phyloP scores from a whole-genome alignment of 148 eudicot genomes.

The Fagopyrum esculentum region DNA sequence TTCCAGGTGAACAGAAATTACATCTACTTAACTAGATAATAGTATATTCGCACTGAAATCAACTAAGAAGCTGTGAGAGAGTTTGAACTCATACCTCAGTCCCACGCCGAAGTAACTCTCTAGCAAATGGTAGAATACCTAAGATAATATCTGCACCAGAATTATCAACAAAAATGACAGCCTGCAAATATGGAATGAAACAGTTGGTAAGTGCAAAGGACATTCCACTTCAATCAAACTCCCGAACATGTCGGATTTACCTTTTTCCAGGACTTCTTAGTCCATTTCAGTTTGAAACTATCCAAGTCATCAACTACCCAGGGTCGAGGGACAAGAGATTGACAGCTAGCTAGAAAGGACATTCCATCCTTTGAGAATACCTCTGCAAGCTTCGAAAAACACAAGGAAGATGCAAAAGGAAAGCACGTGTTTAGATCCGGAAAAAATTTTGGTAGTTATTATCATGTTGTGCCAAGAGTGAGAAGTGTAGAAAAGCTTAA shows the following conservation, averaged over 20 bases:
- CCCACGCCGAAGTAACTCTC: conserved; percentile 87
- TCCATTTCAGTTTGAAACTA: conserved; percentile 59
- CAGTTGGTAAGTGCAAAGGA: conserved; percentile 21
- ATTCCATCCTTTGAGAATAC: conserved; percentile 95
- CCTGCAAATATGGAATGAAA: conserved; percentile 41
- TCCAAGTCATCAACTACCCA: conserved; percentile 99
- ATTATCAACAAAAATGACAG: conserved; percentile 90
- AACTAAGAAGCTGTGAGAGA: neutral
- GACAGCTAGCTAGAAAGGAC: conserved; percentile 92
- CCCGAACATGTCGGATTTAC: conserved; percentile 21
- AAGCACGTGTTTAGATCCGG: neutral
- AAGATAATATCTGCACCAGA: conserved; percentile 94
- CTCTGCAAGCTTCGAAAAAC: conserved; percentile 89
- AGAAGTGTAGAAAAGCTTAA: neutral
- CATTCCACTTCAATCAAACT: neutral
- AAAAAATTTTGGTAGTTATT: neutral
- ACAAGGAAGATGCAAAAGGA: neutral
- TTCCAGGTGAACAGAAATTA: too few relatives aligned
- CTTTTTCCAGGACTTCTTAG: conserved; percentile 81
- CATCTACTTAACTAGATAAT: neutral
- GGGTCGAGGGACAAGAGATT: conserved; percentile 90
- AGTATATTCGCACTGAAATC: neutral
- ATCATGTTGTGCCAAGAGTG: neutral
- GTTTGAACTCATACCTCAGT: conserved; percentile 53
- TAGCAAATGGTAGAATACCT: conserved; percentile 95